Conservation (phyloP, 2,329 filamentous ascomycete genomes). For the Colletotrichum tabaci region DNA sequence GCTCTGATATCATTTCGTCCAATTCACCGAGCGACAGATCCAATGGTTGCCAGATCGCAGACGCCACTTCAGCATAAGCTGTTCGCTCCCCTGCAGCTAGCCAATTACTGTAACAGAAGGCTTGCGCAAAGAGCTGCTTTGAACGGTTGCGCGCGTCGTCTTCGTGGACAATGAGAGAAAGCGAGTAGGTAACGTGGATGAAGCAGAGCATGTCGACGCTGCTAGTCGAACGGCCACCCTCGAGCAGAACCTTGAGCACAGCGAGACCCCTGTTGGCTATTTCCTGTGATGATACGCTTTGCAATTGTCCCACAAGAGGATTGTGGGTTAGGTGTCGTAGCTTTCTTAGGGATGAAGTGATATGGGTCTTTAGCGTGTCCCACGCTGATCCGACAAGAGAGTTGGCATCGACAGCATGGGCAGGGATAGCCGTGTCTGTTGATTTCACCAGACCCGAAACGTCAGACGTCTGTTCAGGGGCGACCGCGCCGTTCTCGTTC, state of each 20-base stretch:
- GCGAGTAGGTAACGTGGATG: conserved; percentile 66
- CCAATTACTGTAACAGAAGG: conserved; percentile 59
- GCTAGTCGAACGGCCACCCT: conserved; percentile 54
- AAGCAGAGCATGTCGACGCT: conserved; percentile 65
- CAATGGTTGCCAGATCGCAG: conserved; percentile 64
- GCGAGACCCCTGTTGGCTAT: conserved; percentile 60
- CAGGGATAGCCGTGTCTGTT: conserved; percentile 33
- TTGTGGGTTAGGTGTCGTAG: conserved; percentile 58
- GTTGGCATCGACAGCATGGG: conserved; percentile 51
- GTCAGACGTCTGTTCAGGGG: conserved; percentile 49
- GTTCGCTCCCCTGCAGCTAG: conserved; percentile 55
- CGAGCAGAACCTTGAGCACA: conserved; percentile 57
- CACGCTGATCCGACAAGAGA: conserved; percentile 61
- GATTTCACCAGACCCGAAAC: background rate
- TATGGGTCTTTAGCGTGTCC: conserved; percentile 62
- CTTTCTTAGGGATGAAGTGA: conserved; percentile 61
- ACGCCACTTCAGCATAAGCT: conserved; percentile 60
- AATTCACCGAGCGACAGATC: conserved; percentile 51
- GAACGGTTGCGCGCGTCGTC: conserved; percentile 55
- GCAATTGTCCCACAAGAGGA: conserved; percentile 58
- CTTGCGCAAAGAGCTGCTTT: conserved; percentile 62
- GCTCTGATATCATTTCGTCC: conserved; percentile 46
- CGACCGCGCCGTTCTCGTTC: conserved; percentile 55
- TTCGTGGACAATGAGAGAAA: conserved; percentile 63
- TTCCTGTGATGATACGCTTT: conserved; percentile 54